Conservation (phyloP, 441 rosid species). For the Sinapis alba region DNA sequence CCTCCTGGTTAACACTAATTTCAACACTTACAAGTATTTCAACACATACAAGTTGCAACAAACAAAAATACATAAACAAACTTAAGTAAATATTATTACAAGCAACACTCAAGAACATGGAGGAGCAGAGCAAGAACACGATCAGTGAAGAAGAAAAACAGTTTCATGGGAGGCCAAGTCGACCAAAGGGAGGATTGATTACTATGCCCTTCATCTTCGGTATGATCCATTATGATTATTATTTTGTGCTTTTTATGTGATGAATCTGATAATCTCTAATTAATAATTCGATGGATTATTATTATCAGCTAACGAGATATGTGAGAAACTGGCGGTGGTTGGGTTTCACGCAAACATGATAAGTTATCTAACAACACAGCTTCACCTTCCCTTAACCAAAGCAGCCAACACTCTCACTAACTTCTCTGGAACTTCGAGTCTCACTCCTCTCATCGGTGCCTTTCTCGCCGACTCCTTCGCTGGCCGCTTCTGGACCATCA, state of each 20-base stretch:
- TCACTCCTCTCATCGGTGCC: conserved; percentile 89
- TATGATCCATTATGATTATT: conserved; percentile 36
- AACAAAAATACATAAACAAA: conserved; percentile 17
- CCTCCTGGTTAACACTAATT: conserved; percentile 19
- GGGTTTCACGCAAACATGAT: conserved; percentile 87
- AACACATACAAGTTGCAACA: conserved; percentile 13
- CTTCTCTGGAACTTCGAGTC: conserved; percentile 81
- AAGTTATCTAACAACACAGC: conserved; percentile 79
- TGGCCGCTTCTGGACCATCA: conserved; percentile 88
- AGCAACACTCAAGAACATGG: conserved; percentile 18
- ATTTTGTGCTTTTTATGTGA: not conserved
- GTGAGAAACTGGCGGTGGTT: conserved; percentile 90
- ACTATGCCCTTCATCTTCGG: conserved; percentile 97
- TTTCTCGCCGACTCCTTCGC: conserved; percentile 76
- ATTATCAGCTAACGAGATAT: conserved; percentile 71
- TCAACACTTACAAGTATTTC: conserved; percentile 23
- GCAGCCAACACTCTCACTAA: conserved; percentile 94
- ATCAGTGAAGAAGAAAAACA: conserved; percentile 45
- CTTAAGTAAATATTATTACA: conserved; percentile 10
- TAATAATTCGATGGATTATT: not conserved
- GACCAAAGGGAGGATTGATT: conserved; percentile 73
- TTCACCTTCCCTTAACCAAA: conserved; percentile 86
- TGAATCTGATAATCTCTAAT: not conserved
- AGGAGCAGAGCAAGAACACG: conserved; percentile 31
- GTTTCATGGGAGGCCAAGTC: conserved; percentile 33